phyloP scores from a whole-genome alignment of 2,329 filamentous ascomycete species.

The Fusarium fracticaudum region DNA sequence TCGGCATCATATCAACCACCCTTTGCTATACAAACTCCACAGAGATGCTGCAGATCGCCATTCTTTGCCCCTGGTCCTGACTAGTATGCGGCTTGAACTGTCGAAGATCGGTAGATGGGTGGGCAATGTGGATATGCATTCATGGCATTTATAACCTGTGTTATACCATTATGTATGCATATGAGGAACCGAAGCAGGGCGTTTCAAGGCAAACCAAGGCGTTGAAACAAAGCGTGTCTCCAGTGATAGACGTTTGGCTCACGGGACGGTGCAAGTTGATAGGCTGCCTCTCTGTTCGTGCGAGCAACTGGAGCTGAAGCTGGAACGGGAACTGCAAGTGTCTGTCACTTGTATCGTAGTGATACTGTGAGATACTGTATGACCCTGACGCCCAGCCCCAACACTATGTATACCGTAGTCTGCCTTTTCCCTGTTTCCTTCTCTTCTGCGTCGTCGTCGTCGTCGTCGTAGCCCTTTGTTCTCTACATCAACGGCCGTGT shows the following conservation, averaged over 20 bases:
- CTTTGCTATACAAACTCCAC: neutral
- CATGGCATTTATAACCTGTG: neutral
- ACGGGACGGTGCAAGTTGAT: conserved; percentile 5
- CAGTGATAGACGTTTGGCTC: conserved; percentile 18
- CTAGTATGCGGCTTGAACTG: neutral
- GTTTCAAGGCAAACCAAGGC: conserved; percentile 6
- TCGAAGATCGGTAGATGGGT: conserved; percentile 14
- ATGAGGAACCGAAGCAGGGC: neutral
- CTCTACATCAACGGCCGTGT: conserved; percentile 1
- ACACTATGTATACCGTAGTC: conserved; percentile 1
- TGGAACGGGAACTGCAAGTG: neutral
- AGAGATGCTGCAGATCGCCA: conserved; percentile 13
- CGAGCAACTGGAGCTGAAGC: neutral
- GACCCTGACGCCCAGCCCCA: neutral
- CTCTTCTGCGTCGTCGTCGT: neutral
- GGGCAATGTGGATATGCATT: neutral
- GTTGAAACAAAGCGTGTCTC: conserved; percentile 25
- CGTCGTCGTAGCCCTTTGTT: neutral
- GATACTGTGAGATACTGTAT: conserved; percentile 36
- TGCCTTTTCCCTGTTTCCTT: neutral
- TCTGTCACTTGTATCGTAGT: conserved; percentile 16
- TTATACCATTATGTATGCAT: neutral
- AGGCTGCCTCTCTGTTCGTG: neutral
- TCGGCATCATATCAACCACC: conserved; percentile 1
- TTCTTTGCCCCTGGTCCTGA: neutral